Base-by-base conservation (phyloP, 345 rosid genomes). In the Eucalyptus rudis region DNA sequence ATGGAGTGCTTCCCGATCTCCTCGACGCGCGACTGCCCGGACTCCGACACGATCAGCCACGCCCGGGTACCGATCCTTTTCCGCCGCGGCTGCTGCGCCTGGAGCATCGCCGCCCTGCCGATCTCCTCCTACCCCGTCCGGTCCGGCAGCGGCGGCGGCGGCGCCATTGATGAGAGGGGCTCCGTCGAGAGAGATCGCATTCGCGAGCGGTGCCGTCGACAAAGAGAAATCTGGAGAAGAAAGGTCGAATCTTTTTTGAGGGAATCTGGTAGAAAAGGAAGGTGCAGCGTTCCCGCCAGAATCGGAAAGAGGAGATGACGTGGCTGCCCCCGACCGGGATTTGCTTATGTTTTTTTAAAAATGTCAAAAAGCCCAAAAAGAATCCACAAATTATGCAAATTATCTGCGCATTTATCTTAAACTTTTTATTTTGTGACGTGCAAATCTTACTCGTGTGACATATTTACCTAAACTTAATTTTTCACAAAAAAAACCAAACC, bases 1-100 rank as follows among this genome's bases (percentile, higher is more conserved):
- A 93, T 92, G 10, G 89, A 89, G 88, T 94, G 95, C 88, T 92
- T 92, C 19, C 91, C 93, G 31, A 90, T 92, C 76, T 92, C 93
- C 80, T 93, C 90, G 6, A 88, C 47, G 51, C 22, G 90, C 36
- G 90, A 90, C 20, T 86, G 71, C 3, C 94, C 94, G 2, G 90
- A 87, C 33, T 91, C 92, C 25, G 90, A 89, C 36, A 93, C 86
- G 71, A 91, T 92, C 33, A 92, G 89, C 94, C 94, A 94, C 15
- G 90, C 52, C 88, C 90, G 87, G 5, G 87, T 88, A 2, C 92
- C 92, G 20, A 87, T 50, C 20, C 90, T 91, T 89, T 92, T 90
- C 86, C 89, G 86, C 85, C 88, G 29, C 19, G 87, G 54, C 43
- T 89, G 85, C 56, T 64, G 3, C 40, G 66, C 10, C 11, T 83